Evolutionary conservation across 768 basidiomycete species (phyloP), one percentile per base, ranked within the genome.

Genomic region (Rhizopogon sp.): DNA sequence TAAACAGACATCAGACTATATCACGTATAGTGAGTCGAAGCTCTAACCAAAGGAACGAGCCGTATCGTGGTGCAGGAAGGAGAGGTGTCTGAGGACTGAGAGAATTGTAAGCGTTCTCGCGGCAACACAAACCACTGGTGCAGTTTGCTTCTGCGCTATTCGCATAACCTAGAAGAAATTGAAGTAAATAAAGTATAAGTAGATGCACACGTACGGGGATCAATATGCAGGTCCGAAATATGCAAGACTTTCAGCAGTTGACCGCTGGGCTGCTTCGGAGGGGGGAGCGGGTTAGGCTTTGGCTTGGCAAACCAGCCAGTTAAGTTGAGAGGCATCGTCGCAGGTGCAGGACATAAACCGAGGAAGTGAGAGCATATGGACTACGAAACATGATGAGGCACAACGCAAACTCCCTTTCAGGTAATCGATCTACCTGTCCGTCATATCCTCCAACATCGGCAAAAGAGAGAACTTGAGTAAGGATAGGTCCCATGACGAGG

Each of bases 171-270:
- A 57, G 5, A 46, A 17, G 43, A 17, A 3, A 46, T 8, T 10
- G 10, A 57, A 41, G 50, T 45, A 10, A 51, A 10, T 45, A 29
- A 37, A 37, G 11, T 13, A 37, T 49, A 51, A 13, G 42, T 43
- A 17, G 29, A 46, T 45, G 43, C 39, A 39, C 14, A 61, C 78
- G 47, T 60, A 85, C 87, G 78, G 39, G 88, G 84, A 66, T 90
- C 88, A 50, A 91, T 69, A 65, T 90, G 89, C 54, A 88, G 74
- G 62, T 90, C 88, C 1, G 87, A 88, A n/a, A 91, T 54, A 64
- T 90, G 89, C 55, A 91, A 68, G 0, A 90, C 82, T 64, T 87
- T 89, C 42, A 89, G 70, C 39, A 81, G 75, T 61, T 87, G 68
- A 11, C 87, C 87, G 43, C 81, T 87, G 14, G 79, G 77, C 64